Percentiles rank a stretch among this genome's conserved stretches.
phyloP scores from a whole-genome alignment of 1,139 yeast species.

The Sugiyamaella novakii region DNA sequence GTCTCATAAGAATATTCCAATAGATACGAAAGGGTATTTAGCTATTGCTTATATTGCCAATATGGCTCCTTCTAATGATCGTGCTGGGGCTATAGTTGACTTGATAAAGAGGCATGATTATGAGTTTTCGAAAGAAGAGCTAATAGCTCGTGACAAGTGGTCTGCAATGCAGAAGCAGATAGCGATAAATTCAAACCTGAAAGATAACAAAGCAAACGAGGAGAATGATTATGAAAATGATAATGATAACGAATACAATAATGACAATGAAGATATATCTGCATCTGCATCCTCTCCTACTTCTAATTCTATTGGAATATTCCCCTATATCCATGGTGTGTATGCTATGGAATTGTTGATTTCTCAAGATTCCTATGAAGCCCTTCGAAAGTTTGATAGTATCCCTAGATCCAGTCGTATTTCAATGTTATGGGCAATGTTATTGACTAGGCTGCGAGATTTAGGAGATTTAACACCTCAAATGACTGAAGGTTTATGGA shows the following conservation, averaged over 20 bases:
- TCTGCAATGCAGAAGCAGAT: background rate
- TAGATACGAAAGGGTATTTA: slow-evolving; percentile 41
- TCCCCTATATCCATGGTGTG: slow-evolving; percentile 33
- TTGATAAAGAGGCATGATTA: slow-evolving; percentile 33
- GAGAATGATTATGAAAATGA: slow-evolving; percentile 1
- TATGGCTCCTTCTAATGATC: slow-evolving; percentile 24
- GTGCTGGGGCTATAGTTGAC: slow-evolving; percentile 28
- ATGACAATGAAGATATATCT: background rate
- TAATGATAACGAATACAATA: background rate
- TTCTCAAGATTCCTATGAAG: slow-evolving; percentile 26
- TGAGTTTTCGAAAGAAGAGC: slow-evolving; percentile 31
- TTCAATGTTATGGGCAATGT: slow-evolving; percentile 34
- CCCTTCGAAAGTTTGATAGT: slow-evolving; percentile 22
- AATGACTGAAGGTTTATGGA: slow-evolving; percentile 33
- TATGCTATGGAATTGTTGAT: slow-evolving; percentile 27
- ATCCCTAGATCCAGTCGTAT: slow-evolving; percentile 22
- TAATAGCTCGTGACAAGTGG: slow-evolving; percentile 23
- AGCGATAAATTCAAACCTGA: background rate
- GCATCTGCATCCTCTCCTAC: slow-evolving; percentile 1
- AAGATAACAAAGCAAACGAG: background rate
- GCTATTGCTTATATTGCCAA: slow-evolving; percentile 35
- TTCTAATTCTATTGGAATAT: slow-evolving; percentile 24
- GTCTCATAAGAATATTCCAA: slow-evolving; percentile 22
- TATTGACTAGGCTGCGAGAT: slow-evolving; percentile 29
- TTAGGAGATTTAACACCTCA: slow-evolving; percentile 29